Evolutionary conservation across 495 filamentous ascomycete species (phyloP).

Genomic region (Physcia stellaris): DNA sequence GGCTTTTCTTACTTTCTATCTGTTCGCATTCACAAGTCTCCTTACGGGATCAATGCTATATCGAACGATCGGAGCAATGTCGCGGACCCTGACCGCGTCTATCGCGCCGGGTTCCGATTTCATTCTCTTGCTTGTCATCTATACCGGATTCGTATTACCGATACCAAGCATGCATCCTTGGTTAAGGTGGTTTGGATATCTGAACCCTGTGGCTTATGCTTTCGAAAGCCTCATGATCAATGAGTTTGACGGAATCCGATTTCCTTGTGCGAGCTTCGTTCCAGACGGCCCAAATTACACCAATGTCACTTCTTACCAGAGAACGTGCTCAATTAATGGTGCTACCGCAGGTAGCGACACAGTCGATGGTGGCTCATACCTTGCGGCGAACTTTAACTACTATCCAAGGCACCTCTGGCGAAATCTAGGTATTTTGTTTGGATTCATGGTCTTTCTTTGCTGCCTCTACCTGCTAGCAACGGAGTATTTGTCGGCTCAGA

Average conservation of each 20-base stretch:
- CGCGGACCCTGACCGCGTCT: constrained; percentile 66
- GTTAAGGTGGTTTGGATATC: constrained; percentile 78
- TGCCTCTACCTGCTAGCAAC: constrained; percentile 52
- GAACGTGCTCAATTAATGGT: constrained; percentile 50
- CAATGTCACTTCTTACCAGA: constrained; percentile 23
- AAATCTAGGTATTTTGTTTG: constrained; percentile 69
- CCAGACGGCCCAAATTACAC: constrained; percentile 41
- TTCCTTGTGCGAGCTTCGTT: constrained; percentile 47
- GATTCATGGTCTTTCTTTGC: constrained; percentile 56
- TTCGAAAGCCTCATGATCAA: constrained; percentile 88
- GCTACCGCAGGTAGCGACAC: constrained; percentile 38
- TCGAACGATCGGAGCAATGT: constrained; percentile 67
- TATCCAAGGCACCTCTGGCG: constrained; percentile 54
- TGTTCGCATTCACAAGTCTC: constrained; percentile 53
- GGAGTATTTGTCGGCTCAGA: constrained; percentile 62
- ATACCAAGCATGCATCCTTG: constrained; percentile 43
- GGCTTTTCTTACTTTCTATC: constrained; percentile 70
- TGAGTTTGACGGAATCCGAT: constrained; percentile 59
- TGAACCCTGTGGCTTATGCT: constrained; percentile 74
- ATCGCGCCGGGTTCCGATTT: constrained; percentile 72
- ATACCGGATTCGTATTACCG: constrained; percentile 83
- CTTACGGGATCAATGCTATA: constrained; percentile 70
- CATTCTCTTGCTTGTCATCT: constrained; percentile 72
- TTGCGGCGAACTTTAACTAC: constrained; percentile 47
- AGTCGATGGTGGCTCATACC: constrained; percentile 57